A percentile compares a stretch with the other conserved stretches of the same genome.
Evolutionary conservation across 805 yeast species (phyloP).

Genomic region (Myxozyma sirexii): DNA sequence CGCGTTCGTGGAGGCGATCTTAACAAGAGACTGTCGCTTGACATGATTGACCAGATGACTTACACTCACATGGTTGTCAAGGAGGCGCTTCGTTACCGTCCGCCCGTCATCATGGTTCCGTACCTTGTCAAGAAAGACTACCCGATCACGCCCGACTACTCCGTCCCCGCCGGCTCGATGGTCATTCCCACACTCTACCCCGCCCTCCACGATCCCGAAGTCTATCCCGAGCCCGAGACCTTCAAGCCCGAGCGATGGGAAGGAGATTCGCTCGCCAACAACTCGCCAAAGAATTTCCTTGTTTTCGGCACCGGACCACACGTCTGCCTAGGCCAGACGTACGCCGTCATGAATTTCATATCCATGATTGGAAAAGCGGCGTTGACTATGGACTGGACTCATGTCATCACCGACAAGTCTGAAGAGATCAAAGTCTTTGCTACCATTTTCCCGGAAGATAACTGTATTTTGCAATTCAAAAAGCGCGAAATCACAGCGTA

Average conservation of each 20-base stretch:
- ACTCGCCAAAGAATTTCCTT: conserved; percentile 76
- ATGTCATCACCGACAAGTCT: conserved; percentile 77
- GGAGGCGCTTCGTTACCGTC: conserved; percentile 91
- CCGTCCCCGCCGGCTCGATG: conserved; percentile 97
- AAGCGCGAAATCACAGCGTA: conserved; percentile 25
- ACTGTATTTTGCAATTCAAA: conserved; percentile 74
- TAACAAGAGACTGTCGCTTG: conserved; percentile 59
- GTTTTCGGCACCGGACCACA: conserved; percentile 98
- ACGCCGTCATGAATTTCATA: conserved; percentile 87
- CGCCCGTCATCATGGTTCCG: conserved; percentile 98
- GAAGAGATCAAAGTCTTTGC: conserved; percentile 97
- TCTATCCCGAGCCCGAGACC: conserved; percentile 89
- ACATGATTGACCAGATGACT: conserved; percentile 79
- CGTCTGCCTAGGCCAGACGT: conserved; percentile 91
- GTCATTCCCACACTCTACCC: conserved; percentile 94
- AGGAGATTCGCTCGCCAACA: conserved; percentile 68
- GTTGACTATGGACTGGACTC: conserved; percentile 76
- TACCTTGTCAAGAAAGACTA: conserved; percentile 85
- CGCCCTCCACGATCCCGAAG: conserved; percentile 96
- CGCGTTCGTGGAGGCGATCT: conserved; percentile 79
- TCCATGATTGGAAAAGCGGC: conserved; percentile 90
- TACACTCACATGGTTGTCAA: conserved; percentile 90
- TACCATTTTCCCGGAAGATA: conserved; percentile 97
- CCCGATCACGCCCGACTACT: conserved; percentile 79
- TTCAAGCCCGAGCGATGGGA: conserved; percentile 96